Base-by-base conservation (phyloP, 75 land plant genomes). In the Ceratopteris richardii region DNA sequence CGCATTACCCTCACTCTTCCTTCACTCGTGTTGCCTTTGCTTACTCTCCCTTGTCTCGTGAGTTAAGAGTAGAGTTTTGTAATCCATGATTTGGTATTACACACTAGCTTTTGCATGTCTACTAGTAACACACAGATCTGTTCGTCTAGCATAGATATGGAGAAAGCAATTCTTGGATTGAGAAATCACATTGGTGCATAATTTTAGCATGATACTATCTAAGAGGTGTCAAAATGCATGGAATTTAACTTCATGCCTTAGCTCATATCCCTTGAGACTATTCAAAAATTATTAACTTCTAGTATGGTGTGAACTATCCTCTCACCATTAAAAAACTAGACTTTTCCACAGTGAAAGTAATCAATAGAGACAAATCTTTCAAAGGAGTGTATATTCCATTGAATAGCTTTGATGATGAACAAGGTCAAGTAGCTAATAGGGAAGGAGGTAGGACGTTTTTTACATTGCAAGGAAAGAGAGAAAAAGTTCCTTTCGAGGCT, bases 81-180 rank as follows among this genome's bases (percentile, higher is more conserved):
- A n/a, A n/a, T n/a, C n/a, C n/a, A n/a, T n/a, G n/a, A n/a, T n/a
- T n/a, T n/a, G 37, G 37, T 4, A 33, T 9, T 33, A 9, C 37
- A 3, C 37, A 37, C 63, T 25, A 63, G 61, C 17, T 58, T 59
- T 60, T 46, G 64, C 29, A 52, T 54, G 54, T 54, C 70, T 23
- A 63, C 55, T 18, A 67, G 62, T 54, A 51, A 24, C 31, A 33
- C 62, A 26, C 60, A 63, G 70, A 21, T 47, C 14, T 44, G 57
- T 31, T 42, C 46, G 27, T 57, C 51, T 50, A 36, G 29, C 5
- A 51, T 28, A 57, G n/a, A 20, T 46, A 20, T 7, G n/a, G 12
- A 17, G 17, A 20, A 46, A 20, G 1, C 48, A 17, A 7, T 14
- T 5, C 21, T 46, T 5, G 21, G 21, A 46, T 46, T 46, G 21